phyloP scores from a whole-genome alignment of 164 flowering plant genomes.

The Tetrastigma voinierianum region DNA sequence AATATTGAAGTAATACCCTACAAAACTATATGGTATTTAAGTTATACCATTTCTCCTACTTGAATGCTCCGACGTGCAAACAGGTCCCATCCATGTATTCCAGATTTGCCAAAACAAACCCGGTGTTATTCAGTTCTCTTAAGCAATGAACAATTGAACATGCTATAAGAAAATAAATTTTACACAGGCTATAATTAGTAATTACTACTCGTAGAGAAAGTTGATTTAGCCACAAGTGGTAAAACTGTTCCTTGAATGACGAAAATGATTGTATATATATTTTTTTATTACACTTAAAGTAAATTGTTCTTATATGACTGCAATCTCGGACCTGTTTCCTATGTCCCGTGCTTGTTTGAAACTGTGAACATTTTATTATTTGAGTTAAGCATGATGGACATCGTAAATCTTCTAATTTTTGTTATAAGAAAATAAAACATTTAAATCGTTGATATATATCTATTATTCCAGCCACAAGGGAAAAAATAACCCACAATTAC shows the following conservation, averaged over 20 bases:
- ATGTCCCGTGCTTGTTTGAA: no score
- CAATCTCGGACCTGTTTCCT: no score
- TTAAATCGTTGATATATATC: background rate
- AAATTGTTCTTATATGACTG: no score
- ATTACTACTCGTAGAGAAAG: background rate
- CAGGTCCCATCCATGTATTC: slow-evolving; percentile 99
- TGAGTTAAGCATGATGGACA: no score
- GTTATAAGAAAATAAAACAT: slow-evolving; percentile 14
- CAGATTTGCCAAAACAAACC: slow-evolving; percentile 91
- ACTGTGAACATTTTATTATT: no score
- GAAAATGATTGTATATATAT: slow-evolving; percentile 43
- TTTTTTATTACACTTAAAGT: no score
- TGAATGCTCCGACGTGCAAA: slow-evolving; percentile 81
- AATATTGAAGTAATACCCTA: no score
- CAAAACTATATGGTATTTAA: background rate
- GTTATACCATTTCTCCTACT: slow-evolving; percentile 94
- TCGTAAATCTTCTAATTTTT: slow-evolving; percentile 58
- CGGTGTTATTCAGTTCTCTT: slow-evolving; percentile 76
- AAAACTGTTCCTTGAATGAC: slow-evolving; percentile 72
- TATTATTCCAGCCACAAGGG: no score
- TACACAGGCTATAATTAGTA: slow-evolving; percentile 3
- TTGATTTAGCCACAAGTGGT: slow-evolving; percentile 56
- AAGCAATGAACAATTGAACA: slow-evolving; percentile 16
- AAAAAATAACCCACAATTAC: background rate
- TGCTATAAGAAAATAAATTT: slow-evolving; percentile 4